Conservation (phyloP, 2,329 filamentous ascomycete species). For the Aphanoascus verrucosus region DNA sequence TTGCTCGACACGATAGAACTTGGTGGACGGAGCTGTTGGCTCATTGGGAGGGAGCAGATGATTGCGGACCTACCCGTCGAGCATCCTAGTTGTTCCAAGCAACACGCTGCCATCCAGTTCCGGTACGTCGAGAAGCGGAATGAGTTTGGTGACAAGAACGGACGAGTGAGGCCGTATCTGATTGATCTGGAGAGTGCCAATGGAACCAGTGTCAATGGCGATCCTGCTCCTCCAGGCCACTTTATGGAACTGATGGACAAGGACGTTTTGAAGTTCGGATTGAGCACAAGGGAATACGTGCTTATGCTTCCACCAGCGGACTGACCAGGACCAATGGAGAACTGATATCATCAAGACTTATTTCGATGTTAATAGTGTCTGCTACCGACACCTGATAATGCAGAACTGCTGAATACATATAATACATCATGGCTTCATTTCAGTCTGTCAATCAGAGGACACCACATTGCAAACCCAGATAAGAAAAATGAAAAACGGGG, state of each 20-base stretch:
- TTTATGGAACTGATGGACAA: conserved; percentile 81
- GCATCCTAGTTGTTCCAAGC: conserved; percentile 87
- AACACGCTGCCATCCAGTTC: conserved; percentile 93
- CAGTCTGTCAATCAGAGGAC: not conserved
- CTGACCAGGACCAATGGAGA: conserved; percentile 9
- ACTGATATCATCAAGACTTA: not conserved
- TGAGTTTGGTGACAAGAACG: conserved; percentile 74
- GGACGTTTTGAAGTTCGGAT: conserved; percentile 79
- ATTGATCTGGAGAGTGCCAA: conserved; percentile 92
- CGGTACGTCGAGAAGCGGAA: conserved; percentile 71
- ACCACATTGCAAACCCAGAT: not conserved
- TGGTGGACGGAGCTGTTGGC: conserved; percentile 70
- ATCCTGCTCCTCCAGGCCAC: conserved; percentile 59
- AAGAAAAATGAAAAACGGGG: not conserved
- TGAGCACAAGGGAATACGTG: conserved; percentile 89
- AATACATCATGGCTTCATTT: conserved; percentile 6
- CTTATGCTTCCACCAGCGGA: conserved; percentile 58
- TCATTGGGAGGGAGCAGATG: conserved; percentile 67
- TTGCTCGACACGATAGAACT: conserved; percentile 74
- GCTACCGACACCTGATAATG: not conserved
- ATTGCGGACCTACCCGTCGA: conserved; percentile 77
- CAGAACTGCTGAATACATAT: conserved; percentile 7
- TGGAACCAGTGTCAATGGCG: conserved; percentile 72
- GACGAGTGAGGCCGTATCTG: conserved; percentile 72
- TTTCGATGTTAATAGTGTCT: not conserved